Evolutionary conservation across 768 basidiomycete species (phyloP), one percentile per base, ranked within the genome.

Genomic region (Pluteus cervinus): DNA sequence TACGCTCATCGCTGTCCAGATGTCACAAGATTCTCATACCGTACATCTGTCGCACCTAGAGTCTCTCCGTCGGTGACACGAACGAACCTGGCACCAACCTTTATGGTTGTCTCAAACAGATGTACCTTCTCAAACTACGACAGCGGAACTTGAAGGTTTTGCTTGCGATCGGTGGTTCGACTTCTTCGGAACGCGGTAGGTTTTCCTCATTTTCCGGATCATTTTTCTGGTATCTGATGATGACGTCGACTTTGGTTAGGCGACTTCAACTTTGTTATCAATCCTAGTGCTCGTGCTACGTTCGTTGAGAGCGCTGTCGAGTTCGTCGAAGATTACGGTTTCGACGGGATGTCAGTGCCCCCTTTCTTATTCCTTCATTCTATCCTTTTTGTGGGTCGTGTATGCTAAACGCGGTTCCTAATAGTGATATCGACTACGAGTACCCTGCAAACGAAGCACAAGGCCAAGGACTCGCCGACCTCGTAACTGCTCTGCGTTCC

Each of bases 51-150:
- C 25, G 20, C 18, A 12, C 29, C 5, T 46, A 84, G 81, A 81
- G 82, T 75, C 81, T 76, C 46, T 85, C 69, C 61, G 63, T 79
- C 0, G 69, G 71, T 3, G 86, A 88, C 50, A 76, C 75, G 86
- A 63, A 66, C 47, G 85, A 87, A 14, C 43, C 63, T 1, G 86
- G 86, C 14, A 86, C 78, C 55, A 88, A 89, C 49, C 60, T 89
- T 5, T 90, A 87, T 44, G 86, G 86, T 0, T 79, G 77, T 54
- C 59, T 91, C 50, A 88, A 89, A 61, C 86, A 89, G 53, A 67
- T 84, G 22, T 62, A 61, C 51, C 63, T 82, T 30, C 49, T 82
- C 41, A 85, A 85, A 55, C 53, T 82, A 24, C 54, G 71, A 29
- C 66, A 79, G 47, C 66, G 81, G 51, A 68, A 71, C 40, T 49